phyloP scores from a whole-genome alignment of 208 protist genomes.

The Trypanosoma melophagium region DNA sequence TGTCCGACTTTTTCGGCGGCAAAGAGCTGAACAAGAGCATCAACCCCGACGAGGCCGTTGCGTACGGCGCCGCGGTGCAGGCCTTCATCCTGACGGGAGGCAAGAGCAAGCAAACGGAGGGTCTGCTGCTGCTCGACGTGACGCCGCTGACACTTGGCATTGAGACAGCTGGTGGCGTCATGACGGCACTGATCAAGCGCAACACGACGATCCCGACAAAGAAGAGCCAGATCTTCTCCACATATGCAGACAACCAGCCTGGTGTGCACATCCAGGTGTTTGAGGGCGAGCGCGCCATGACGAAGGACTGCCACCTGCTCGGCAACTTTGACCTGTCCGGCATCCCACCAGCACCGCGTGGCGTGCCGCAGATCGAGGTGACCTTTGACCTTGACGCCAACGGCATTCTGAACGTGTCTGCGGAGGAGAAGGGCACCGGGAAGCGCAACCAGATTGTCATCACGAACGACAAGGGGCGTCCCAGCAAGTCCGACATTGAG shows the following conservation, averaged over 20 bases:
- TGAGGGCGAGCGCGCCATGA: constrained; percentile 93
- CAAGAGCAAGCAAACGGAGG: constrained; percentile 75
- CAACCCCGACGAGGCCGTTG: constrained; percentile 94
- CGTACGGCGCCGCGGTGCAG: constrained; percentile 96
- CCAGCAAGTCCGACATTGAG: constrained; percentile 88
- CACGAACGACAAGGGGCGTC: constrained; percentile 92
- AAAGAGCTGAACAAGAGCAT: constrained; percentile 93
- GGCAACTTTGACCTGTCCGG: constrained; percentile 93
- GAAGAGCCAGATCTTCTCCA: constrained; percentile 91
- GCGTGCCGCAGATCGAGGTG: constrained; percentile 98
- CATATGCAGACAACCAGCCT: constrained; percentile 85
- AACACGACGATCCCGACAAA: constrained; percentile 87
- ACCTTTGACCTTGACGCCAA: constrained; percentile 98
- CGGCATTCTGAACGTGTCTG: constrained; percentile 96
- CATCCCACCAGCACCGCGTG: constrained; percentile 75
- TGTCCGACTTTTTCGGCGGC: constrained; percentile 94
- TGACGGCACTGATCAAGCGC: constrained; percentile 90
- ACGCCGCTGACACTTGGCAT: constrained; percentile 95
- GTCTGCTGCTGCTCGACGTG: constrained; percentile 83
- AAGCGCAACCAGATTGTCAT: constrained; percentile 82
- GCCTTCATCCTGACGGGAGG: constrained; percentile 92
- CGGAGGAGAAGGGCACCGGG: constrained; percentile 94
- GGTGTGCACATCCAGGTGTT: constrained; percentile 93
- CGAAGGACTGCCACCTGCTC: constrained; percentile 92
- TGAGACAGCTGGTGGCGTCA: constrained; percentile 92